Conservation (phyloP, 805 yeast species). For the Candida germanica region DNA sequence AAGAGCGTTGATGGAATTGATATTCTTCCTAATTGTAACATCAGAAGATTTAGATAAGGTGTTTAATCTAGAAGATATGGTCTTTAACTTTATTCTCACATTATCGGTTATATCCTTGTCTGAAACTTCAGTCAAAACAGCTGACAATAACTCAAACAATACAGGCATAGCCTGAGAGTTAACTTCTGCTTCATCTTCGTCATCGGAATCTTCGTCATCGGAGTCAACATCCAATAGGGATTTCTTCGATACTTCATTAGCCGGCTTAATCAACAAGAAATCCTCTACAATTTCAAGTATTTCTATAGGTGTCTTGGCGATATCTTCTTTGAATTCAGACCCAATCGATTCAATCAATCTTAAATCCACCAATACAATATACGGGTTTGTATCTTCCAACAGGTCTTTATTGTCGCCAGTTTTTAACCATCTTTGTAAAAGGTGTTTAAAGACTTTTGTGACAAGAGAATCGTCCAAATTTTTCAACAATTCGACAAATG, state of each 20-base stretch:
- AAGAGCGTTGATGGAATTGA: conserved; percentile 23
- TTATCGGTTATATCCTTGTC: conserved; percentile 23
- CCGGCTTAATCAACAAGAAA: conserved; percentile 14
- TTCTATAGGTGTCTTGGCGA: conserved; percentile 56
- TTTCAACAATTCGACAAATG: conserved; percentile 42
- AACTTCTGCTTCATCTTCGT: conserved; percentile 17
- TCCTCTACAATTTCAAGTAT: conserved; percentile 42
- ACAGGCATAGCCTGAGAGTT: conserved; percentile 21
- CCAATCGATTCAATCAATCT: conserved; percentile 63
- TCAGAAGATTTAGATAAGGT: conserved; percentile 13
- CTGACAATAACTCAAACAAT: conserved; percentile 35
- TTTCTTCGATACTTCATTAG: neutral
- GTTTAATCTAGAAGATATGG: conserved; percentile 25
- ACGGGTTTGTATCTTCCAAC: conserved; percentile 43
- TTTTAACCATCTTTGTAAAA: conserved; percentile 62
- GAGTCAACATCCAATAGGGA: conserved; percentile 30
- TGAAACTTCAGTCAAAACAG: conserved; percentile 28
- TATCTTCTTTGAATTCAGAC: conserved; percentile 52
- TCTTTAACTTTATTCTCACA: conserved; percentile 20
- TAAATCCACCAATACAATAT: conserved; percentile 54
- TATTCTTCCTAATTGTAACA: conserved; percentile 6
- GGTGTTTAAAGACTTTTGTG: conserved; percentile 44
- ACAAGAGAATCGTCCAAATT: conserved; percentile 47
- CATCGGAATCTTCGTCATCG: conserved; percentile 29
- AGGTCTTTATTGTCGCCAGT: conserved; percentile 6